Base-by-base conservation (phyloP, 352 stramenopile genomes). In the Pythium phragmiticola region DNA sequence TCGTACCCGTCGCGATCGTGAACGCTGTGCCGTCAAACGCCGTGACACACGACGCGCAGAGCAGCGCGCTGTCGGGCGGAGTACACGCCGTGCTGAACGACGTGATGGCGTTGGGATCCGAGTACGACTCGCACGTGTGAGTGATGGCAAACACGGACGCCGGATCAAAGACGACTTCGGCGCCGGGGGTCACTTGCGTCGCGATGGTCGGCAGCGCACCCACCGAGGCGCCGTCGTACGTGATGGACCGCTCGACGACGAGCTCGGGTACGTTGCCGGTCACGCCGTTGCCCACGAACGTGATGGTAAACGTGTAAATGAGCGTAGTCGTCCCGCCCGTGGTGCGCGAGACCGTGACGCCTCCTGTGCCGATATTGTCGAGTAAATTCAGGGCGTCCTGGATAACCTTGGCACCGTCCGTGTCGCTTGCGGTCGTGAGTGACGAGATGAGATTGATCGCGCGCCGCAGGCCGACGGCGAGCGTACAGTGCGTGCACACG, bases 191-290 rank as follows among this genome's bases (percentile, higher is more conserved):
- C 1, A 43, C 5, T 62, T 83, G 46, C 0, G 63, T 80, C 43
- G 79, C 77, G 23, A 68, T 4, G 0, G 81, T 89, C 2, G 69
- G 75, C 13, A 89, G 55, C 1, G 36, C 58, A 1, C 39, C 62
- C 0, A 81, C 67, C 2, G 69, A 47, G 17, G 21, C 28, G 36
- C 26, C 43, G 28, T 67, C 74, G 47, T 84, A 73, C 0, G 56
- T 77, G 13, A 90, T 59, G 0, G 71, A 72, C 26, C 62, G 72
- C n/a, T 84, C 65, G 11, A 97, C 74, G 7, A 45, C 63, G 0
- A 97, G 53, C 41, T 68, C 41, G 1, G 95, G 89, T 1, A 99
- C 85, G 64, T 98, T 83, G 14, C 96, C 96, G 43, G 80, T 80
- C 3, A 90, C 80, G 48, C 79, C 75, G 36, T 90, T 34, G 7